Base-by-base conservation (phyloP, 1,284 basidiomycete genomes). In the Cystobasidiaceae sp. region DNA sequence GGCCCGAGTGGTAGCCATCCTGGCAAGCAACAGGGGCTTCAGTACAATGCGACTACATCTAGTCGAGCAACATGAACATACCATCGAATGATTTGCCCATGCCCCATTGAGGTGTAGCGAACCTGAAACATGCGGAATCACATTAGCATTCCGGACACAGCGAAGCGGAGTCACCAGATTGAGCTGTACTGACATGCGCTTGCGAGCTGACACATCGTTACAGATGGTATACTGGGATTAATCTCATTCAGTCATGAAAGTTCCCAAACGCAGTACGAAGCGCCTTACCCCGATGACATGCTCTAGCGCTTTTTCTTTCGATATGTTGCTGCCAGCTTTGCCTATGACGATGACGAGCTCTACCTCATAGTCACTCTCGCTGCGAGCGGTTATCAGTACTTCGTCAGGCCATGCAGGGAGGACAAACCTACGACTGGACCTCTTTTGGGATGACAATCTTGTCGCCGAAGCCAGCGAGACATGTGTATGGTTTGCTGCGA, bases 301-400 rank as follows among this genome's bases (percentile, higher is more conserved):
- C 72, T 89, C 84, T 54, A 91, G 78, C 0, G 90, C 90, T 3
- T 91, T 82, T 0, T 79, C 82, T 71, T 87, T 86, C 0, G 81
- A 80, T 7, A 93, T 89, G 72, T 93, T 78, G 78, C 86, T 88
- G 50, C 87, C 86, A 0, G 83, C 75, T 72, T 86, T 88, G 19
- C 89, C 89, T 48, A 94, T 89, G 64, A 94, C 86, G 68, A 93
- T 82, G 37, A 85, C 88, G 13, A 96, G 79, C 73, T 96, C 92
- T 50, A 89, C 86, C 75, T 96, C 92, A 73, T 91, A 94, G 77
- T 96, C 92, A 0, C 89, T 84, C 23, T 86, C 81, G 77, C 81
- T 0, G 89, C 45, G 92, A 82, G n/a, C 78, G 78, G 28, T 90
- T 81, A 0, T 82, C 79, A 4, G 85, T 83, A 41, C 28, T 15